Evolutionary conservation across 2,329 filamentous ascomycete genomes (phyloP), one percentile per base, ranked within the genome.

Genomic region (Aschersonia sp.): DNA sequence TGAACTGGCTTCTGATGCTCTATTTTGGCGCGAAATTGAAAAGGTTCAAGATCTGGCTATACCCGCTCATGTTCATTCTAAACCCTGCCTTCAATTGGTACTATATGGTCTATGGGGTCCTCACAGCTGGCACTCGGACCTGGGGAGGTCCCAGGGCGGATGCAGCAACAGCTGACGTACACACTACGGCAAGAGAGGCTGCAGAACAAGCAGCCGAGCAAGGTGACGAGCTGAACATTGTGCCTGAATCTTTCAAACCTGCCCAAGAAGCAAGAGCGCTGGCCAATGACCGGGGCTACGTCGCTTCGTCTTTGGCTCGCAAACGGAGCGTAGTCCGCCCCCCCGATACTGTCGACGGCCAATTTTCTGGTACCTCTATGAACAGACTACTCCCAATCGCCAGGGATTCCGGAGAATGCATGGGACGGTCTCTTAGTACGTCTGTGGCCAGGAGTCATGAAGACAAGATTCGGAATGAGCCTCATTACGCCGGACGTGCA

Each of bases 51-150:
- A 84, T 94, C 52, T 90, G 87, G 83, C 72, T 97, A 5, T 97
- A 97, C 61, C 90, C 90, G 0, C 58, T 97, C 52, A 95, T 97
- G 88, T 97, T 95, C 61, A 67, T 95, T 44, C 64, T 95, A 52
- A 97, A 95, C 59, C 90, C 92, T 1, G 94, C 97, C 60, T 89
- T 95, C 73, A 97, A 97, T 66, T 97, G 90, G 90, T 77, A 87
- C 49, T 97, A 97, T 68, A 95, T 95, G 84, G 84, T 95, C 2
- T 95, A 95, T 62, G 89, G 88, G 43, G 94, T 95, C 55, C 92
- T 94, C 64, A 95, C 90, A 1, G 88, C 89, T 32, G 88, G 89
- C 22, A 87, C 95, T 62, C 77, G 90, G 53, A 97, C 90, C 1
- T 98, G 92, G 90, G 90, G 90, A 54, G 90, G 90, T 0, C 92